Evolutionary conservation across 495 filamentous ascomycete species (phyloP).

Genomic region (Hypoxylon trugodes): DNA sequence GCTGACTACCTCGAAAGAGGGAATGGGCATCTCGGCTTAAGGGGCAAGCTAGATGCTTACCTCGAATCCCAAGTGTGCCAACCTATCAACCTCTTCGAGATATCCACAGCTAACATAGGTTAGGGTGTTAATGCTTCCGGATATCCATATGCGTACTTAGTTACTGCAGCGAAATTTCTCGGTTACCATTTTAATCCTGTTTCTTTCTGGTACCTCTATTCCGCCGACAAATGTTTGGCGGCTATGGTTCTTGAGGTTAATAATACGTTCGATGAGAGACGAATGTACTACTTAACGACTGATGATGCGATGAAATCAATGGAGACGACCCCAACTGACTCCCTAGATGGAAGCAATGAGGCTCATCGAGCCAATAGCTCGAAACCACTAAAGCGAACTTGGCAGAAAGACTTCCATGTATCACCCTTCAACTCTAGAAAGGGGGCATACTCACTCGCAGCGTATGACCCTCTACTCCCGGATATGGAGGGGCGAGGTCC

Average conservation of each 20-base stretch:
- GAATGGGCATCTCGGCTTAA: slow-evolving; percentile 53
- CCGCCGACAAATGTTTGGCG: slow-evolving; percentile 61
- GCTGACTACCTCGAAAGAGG: slow-evolving; percentile 67
- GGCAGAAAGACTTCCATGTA: slow-evolving; percentile 78
- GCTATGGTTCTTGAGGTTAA: slow-evolving; percentile 80
- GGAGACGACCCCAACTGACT: slow-evolving; percentile 15
- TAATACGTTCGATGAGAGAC: slow-evolving; percentile 78
- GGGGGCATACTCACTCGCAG: slow-evolving; percentile 64
- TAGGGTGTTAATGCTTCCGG: slow-evolving; percentile 59
- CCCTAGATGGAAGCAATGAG: not conserved
- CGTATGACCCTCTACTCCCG: slow-evolving; percentile 62
- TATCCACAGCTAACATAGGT: slow-evolving; percentile 27
- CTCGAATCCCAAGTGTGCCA: slow-evolving; percentile 57
- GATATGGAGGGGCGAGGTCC: slow-evolving; percentile 44
- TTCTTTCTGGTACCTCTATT: slow-evolving; percentile 84
- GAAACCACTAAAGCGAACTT: slow-evolving; percentile 55
- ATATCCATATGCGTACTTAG: slow-evolving; percentile 72
- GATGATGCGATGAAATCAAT: slow-evolving; percentile 27
- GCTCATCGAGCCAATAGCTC: slow-evolving; percentile 13
- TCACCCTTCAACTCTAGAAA: slow-evolving; percentile 76
- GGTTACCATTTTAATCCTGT: slow-evolving; percentile 80
- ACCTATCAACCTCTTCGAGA: not conserved
- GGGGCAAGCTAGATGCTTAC: slow-evolving; percentile 66
- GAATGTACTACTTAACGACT: slow-evolving; percentile 65
- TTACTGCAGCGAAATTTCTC: slow-evolving; percentile 73